Percentiles rank a stretch among this genome's conserved stretches.
Conservation (phyloP, 2,329 filamentous ascomycete species). For the Pyrenophora teres region DNA sequence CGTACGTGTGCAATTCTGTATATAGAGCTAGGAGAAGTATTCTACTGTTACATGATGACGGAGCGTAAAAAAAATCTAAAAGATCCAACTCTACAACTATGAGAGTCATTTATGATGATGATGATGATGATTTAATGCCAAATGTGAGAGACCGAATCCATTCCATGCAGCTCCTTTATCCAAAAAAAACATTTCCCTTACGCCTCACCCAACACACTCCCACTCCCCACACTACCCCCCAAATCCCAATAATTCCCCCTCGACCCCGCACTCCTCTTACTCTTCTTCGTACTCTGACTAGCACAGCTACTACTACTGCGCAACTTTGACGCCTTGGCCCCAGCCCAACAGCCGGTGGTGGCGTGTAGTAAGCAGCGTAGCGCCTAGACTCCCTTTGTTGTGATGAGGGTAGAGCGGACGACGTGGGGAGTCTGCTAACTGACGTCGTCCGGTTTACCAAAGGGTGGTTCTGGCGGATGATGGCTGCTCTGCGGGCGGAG, state of each 20-base stretch:
- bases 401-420: conserved; percentile 14
- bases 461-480: conserved; percentile 87
- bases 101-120: too few species aligned
- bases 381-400: conserved; percentile 21
- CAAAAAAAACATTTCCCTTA: background rate
- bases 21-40: too few species aligned
- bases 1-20: background rate
- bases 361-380: conserved; percentile 9
- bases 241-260: conserved; percentile 93
- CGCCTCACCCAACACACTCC: conserved; percentile 49
- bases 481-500: conserved; percentile 71
- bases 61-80: too few species aligned
- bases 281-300: conserved; percentile 82
- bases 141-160: too few species aligned
- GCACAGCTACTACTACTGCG: conserved; percentile 71
- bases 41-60: too few species aligned
- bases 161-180: background rate
- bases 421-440: conserved; percentile 33
- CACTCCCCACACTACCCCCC: conserved; percentile 77
- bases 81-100: too few species aligned
- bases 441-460: conserved; percentile 65
- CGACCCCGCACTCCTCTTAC: conserved; percentile 69
- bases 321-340: conserved; percentile 14
- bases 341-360: background rate
- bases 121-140: too few species aligned